Percentiles rank a stretch among this genome's conserved stretches.
phyloP scores from a whole-genome alignment of 2,329 filamentous ascomycete species.

The Fusarium acutatum region DNA sequence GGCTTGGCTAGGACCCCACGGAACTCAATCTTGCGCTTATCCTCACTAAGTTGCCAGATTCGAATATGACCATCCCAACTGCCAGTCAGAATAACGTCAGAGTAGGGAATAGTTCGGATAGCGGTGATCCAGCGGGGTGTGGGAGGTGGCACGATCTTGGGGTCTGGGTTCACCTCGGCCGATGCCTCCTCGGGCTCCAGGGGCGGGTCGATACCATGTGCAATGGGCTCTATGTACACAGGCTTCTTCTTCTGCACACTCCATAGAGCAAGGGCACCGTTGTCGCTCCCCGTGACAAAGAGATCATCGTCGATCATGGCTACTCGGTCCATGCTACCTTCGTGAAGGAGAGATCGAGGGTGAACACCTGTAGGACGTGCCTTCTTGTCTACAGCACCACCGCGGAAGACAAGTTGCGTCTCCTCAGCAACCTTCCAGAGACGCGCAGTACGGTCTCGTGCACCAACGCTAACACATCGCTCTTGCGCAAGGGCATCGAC shows the following conservation, averaged over 20 bases:
- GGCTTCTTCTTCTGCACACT: conserved; percentile 94
- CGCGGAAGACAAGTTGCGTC: conserved; percentile 93
- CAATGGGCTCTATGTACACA: conserved; percentile 78
- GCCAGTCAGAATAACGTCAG: conserved; percentile 87
- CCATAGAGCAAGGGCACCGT: conserved; percentile 88
- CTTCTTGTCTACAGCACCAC: conserved; percentile 73
- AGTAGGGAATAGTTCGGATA: conserved; percentile 84
- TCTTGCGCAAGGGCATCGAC: conserved; percentile 86
- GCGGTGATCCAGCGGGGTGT: conserved; percentile 92
- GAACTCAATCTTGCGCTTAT: conserved; percentile 80
- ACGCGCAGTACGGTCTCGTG: conserved; percentile 88
- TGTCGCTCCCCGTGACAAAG: conserved; percentile 94
- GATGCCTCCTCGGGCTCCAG: conserved; percentile 74
- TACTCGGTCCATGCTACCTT: conserved; percentile 92
- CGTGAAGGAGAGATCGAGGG: conserved; percentile 64
- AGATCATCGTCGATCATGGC: conserved; percentile 87
- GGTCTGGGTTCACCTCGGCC: conserved; percentile 72
- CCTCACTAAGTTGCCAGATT: conserved; percentile 84
- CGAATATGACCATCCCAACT: conserved; percentile 91
- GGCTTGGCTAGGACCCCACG: conserved; percentile 70
- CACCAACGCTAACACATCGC: conserved; percentile 89
- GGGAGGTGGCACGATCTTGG: conserved; percentile 67
- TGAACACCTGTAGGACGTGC: conserved; percentile 49
- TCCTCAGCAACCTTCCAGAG: conserved; percentile 98
- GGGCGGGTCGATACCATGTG: conserved; percentile 84